phyloP scores from a whole-genome alignment of 495 filamentous ascomycete species.

The Neurospora sp. region DNA sequence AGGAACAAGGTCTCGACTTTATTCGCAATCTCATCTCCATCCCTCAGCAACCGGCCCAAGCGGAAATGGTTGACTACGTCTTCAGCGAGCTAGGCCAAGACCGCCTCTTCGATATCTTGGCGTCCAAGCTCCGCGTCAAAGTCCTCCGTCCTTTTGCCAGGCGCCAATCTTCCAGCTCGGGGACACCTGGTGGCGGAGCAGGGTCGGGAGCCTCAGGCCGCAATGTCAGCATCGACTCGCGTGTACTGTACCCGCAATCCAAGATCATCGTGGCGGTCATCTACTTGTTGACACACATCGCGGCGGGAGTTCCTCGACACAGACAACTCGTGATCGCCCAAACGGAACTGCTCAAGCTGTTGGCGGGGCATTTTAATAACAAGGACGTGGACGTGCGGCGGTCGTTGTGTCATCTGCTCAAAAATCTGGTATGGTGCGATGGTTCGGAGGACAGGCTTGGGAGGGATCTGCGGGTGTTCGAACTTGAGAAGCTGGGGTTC shows the following conservation, averaged over 20 bases:
- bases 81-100: slow-evolving; percentile 66
- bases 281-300: slow-evolving; percentile 75
- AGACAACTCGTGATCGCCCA: slow-evolving; percentile 53
- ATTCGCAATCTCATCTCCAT: slow-evolving; percentile 76
- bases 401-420: slow-evolving; percentile 69
- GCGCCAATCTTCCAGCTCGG: slow-evolving; percentile 9
- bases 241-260: slow-evolving; percentile 45
- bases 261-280: slow-evolving; percentile 68
- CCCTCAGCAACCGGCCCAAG: slow-evolving; percentile 9
- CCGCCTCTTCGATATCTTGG: slow-evolving; percentile 64
- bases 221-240: slow-evolving; percentile 20
- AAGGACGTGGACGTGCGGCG: slow-evolving; percentile 57
- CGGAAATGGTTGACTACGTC: slow-evolving; percentile 79
- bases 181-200: not conserved
- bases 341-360: slow-evolving; percentile 46
- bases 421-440: slow-evolving; percentile 75
- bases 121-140: slow-evolving; percentile 57
- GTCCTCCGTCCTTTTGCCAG: slow-evolving; percentile 35
- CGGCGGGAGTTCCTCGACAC: slow-evolving; percentile 66
- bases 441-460: slow-evolving; percentile 51
- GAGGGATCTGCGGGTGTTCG: slow-evolving; percentile 52
- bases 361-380: slow-evolving; percentile 67
- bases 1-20: slow-evolving; percentile 82
- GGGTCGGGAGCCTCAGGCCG: not conserved
- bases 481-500: slow-evolving; percentile 65